Evolutionary conservation across 169 alveolate genomes (phyloP), one percentile per base, ranked within the genome.

Genomic region (Plasmodium relictum): DNA sequence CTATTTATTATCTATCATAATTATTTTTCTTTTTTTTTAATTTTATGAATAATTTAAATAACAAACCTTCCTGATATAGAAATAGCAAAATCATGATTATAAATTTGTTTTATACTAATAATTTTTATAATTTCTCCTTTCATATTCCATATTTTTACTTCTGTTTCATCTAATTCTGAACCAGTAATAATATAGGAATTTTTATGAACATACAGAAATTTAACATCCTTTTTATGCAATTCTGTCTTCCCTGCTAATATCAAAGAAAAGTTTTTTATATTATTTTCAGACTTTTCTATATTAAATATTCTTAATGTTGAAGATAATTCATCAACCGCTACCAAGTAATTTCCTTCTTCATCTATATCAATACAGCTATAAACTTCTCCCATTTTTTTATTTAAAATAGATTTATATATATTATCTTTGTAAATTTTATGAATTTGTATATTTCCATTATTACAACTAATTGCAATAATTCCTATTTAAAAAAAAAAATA

Each of bases 71-170:
- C 63, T 41, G 44, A 41, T 56, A n/a, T 70, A 14, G 80, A 70
- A 8, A 70, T 56, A 18, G 80, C 80, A 20, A 41, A 70, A 56
- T 70, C 80, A 37, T 70, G 31, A 41, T 70, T 70, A 31, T 70
- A 70, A n/a, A 70, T 62, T 56, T 70, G 80, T 44, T 70, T 70
- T 24, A 70, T 70, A 42, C 80, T 70, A 6, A 70, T 22, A 39
- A 42, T 10, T 70, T 70, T 70, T 70, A 70, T 41, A 39, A 70
- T 59, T n/a, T 70, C 80, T 10, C 80, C 80, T 37, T 70, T 39
- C 80, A 70, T 42, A 20, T 70, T 56, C 80, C 80, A 70, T 24
- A 70, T 37, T 14, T 70, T 70, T 70, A 70, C 80, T 56, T 70
- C 80, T 56, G 80, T 70, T 37, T 70, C 80, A 42, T 70, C 80